Base-by-base conservation (phyloP, 1,284 basidiomycete species). In the Blastosporella zonata region DNA sequence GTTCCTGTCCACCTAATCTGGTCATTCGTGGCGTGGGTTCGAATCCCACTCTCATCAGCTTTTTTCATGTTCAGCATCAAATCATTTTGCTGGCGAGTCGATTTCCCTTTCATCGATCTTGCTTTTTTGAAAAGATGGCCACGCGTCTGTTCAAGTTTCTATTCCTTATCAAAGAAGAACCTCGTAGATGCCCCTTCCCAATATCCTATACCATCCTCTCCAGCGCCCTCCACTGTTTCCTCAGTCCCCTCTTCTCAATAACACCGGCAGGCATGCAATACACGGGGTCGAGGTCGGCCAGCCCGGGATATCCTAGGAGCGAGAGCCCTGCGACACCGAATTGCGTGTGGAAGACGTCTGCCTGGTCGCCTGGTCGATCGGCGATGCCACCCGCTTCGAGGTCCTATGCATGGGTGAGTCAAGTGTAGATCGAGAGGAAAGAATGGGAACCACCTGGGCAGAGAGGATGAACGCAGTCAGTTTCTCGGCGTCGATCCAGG, bases 311-410 rank as follows among this genome's bases (percentile, higher is more conserved):
- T n/a, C 92, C 92, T 6, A 97, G 74, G 7, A 98, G 71, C 0
- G 93, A 94, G 12, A 98, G 74, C 0, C 93, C 93, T 90, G 25
- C 12, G 2, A 97, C 73, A 0, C 96, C 97, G 62, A 99, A 99
- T 6, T 80, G 67, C 0, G 96, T 99, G 64, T 99, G 96, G 69
- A 97, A 99, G 9, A 99, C 95, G 61, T 99, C 96, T 1, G 86
- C 84, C 75, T 94, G 88, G 64, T 99, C 87, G 1, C 91, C 95
- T 1, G 93, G 93, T 43, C 96, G 72, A 67, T 99, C 97, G 0
- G 95, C 89, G 27, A 99, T 97, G 0, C 96, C 97, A 1, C 97
- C 96, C 7, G 75, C 78, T 50, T 98, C 96, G 0, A 80, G 72
- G 64, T 99, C 97, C 87, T 97, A 50, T 44, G 38, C 25, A 3